Evolutionary conservation across 768 basidiomycete species (phyloP), one percentile per base, ranked within the genome.

Genomic region (Boletus tylopilopsis): DNA sequence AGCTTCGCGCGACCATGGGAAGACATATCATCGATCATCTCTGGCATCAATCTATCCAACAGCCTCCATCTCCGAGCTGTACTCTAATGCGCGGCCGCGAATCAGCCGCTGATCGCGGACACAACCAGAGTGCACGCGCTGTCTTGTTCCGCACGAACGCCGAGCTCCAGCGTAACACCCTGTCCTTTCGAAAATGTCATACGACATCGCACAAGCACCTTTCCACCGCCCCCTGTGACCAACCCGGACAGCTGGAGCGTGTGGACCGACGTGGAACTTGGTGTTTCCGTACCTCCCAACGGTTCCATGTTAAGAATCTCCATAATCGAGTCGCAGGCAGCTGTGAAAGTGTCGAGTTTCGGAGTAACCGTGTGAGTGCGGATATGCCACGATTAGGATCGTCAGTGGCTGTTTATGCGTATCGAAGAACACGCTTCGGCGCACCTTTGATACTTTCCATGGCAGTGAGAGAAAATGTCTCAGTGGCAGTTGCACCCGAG

Each of bases 291-390:
- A 12, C 96, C 96, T 54, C 95, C 95, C 16, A 99, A 74, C 6
- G 96, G 80, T 63, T 97, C 93, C 95, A 99, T 98, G 66, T 91
- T 88, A 54, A 98, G 84, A 25, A 98, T 88, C 63, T 96, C 94
- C 59, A 94, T 81, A 60, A 98, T 87, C 23, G 95, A 96, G 64
- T 94, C 89, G 70, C 94, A 96, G 11, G 95, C 95, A 61, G 93
- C 94, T 95, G 64, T 40, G 55, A 50, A 19, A 53, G 49, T n/a
- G 29, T 30, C 29, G 29, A 30, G 29, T 30, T 30, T 36, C 21
- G 33, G 10, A 19, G 39, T 13, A 21, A 18, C 25, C 58, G 55
- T 50, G 59, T 30, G 58, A 56, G 54, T 47, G 32, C 33, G 45
- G 39, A 24, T 12, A 42, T 51, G 30, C 42, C 65, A 46, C 24